Conservation (phyloP, 2,329 filamentous ascomycete genomes). For the Aspergillus sp. region DNA sequence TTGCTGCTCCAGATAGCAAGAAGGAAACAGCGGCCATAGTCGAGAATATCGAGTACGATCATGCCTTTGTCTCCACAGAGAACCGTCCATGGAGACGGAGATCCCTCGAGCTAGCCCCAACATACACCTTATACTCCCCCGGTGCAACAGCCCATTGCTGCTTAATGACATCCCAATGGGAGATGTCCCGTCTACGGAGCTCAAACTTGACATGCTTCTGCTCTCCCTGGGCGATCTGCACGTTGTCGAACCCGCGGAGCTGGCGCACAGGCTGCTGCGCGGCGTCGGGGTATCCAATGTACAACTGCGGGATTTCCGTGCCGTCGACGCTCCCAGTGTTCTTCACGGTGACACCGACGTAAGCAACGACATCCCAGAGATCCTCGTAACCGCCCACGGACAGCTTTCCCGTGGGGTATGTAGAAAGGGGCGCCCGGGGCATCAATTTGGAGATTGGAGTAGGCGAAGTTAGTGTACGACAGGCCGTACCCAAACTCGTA, state of each 20-base stretch:
- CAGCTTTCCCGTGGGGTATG: constrained; percentile 47
- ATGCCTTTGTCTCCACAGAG: background rate
- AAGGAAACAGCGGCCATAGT: too few species aligned
- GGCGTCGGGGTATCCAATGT: constrained; percentile 21
- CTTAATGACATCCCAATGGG: constrained; percentile 58
- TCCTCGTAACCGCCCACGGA: constrained; percentile 38
- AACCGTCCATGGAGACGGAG: background rate
- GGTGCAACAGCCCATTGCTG: constrained; percentile 57
- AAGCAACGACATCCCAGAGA: constrained; percentile 13
- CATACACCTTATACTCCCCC: background rate
- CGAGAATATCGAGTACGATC: too few species aligned
- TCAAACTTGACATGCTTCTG: constrained; percentile 50
- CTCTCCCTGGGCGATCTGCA: constrained; percentile 50
- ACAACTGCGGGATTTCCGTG: constrained; percentile 67
- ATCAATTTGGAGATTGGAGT: constrained; percentile 68
- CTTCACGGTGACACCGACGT: constrained; percentile 59
- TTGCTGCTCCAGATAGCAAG: too few species aligned
- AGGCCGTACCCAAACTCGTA: constrained; percentile 56
- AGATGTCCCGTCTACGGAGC: constrained; percentile 59
- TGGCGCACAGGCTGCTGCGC: constrained; percentile 47
- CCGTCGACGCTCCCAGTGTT: constrained; percentile 68
- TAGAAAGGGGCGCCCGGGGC: constrained; percentile 41
- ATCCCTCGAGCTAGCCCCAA: constrained; percentile 1
- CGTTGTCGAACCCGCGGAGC: constrained; percentile 63
- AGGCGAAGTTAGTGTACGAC: constrained; percentile 60